Conservation (phyloP, 495 filamentous ascomycete genomes). For the Lasiosphaeria hispida region DNA sequence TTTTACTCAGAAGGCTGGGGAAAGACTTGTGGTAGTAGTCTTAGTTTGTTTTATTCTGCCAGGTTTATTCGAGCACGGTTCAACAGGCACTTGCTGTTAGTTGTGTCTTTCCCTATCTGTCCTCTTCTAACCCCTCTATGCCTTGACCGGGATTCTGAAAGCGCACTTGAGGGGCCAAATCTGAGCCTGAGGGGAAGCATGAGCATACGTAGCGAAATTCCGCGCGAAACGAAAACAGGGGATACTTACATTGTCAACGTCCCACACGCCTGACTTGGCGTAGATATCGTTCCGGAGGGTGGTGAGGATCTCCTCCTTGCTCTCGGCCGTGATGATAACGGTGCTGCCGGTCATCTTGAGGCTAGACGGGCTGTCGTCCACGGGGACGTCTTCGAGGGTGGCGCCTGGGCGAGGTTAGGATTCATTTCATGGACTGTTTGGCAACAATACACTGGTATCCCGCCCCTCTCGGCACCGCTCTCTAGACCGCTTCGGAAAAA, state of each 20-base stretch:
- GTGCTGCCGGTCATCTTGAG: slow-evolving; percentile 69
- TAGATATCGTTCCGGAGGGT: slow-evolving; percentile 73
- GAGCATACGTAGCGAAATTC: no score
- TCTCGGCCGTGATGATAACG: slow-evolving; percentile 60
- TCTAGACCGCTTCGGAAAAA: no score
- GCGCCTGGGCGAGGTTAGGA: slow-evolving; percentile 50
- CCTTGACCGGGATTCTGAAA: slow-evolving; percentile 35
- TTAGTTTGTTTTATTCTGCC: no score
- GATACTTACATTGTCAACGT: slow-evolving; percentile 64
- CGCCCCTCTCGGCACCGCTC: no score
- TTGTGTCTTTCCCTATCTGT: neutral
- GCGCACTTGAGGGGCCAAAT: slow-evolving; percentile 47
- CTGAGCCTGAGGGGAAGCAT: slow-evolving; percentile 24
- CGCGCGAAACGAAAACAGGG: neutral
- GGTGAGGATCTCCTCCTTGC: slow-evolving; percentile 66
- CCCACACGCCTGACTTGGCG: slow-evolving; percentile 70
- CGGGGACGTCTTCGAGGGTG: slow-evolving; percentile 63
- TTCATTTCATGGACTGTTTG: no score
- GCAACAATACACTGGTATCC: no score
- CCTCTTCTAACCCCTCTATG: slow-evolving; percentile 13
- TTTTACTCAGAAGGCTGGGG: no score
- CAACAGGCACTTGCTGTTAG: no score
- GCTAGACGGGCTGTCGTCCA: slow-evolving; percentile 54
- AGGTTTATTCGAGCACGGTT: neutral
- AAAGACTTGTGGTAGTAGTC: no score